phyloP scores from a whole-genome alignment of 208 protist genomes.

The Vickermania spadyakhi region DNA sequence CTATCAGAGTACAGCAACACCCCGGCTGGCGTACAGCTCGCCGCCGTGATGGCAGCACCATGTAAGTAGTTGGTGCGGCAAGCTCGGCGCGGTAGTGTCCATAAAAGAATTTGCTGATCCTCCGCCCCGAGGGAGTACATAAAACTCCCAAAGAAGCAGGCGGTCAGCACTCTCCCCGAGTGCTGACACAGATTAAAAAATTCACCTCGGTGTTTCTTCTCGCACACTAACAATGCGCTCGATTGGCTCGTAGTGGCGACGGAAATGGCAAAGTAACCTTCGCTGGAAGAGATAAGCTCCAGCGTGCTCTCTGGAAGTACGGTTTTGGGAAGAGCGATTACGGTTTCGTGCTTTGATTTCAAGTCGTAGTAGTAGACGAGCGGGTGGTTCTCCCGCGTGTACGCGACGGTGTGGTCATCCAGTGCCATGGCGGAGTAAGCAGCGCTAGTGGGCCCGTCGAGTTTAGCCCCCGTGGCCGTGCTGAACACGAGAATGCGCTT shows the following conservation, averaged over 20 bases:
- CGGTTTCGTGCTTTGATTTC: background rate
- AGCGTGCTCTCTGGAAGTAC: constrained; percentile 5
- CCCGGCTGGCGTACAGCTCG: constrained; percentile 9
- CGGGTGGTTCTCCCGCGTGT: constrained; percentile 10
- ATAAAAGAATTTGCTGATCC: constrained; percentile 47
- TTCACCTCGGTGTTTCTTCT: constrained; percentile 10
- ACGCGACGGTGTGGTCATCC: constrained; percentile 24
- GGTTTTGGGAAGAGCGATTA: constrained; percentile 14
- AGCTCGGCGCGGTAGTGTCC: constrained; percentile 38
- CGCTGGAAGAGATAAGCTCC: constrained; percentile 5
- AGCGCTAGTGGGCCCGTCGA: constrained; percentile 16
- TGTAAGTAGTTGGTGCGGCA: constrained; percentile 61
- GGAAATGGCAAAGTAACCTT: constrained; percentile 7
- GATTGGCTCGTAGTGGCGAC: constrained; percentile 13
- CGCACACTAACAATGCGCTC: constrained; percentile 11
- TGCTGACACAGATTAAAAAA: constrained; percentile 45
- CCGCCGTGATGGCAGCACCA: constrained; percentile 20
- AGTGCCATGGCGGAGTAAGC: constrained; percentile 22
- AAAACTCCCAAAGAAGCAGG: constrained; percentile 53
- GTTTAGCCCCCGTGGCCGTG: background rate
- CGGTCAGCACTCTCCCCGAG: constrained; percentile 19
- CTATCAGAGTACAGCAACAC: constrained; percentile 50
- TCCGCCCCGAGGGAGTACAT: constrained; percentile 31
- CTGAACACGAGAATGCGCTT: constrained; percentile 13
- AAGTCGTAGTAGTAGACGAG: constrained; percentile 15